Evolutionary conservation across 2,329 filamentous ascomycete species (phyloP).

Genomic region (Cercospora berteroae): DNA sequence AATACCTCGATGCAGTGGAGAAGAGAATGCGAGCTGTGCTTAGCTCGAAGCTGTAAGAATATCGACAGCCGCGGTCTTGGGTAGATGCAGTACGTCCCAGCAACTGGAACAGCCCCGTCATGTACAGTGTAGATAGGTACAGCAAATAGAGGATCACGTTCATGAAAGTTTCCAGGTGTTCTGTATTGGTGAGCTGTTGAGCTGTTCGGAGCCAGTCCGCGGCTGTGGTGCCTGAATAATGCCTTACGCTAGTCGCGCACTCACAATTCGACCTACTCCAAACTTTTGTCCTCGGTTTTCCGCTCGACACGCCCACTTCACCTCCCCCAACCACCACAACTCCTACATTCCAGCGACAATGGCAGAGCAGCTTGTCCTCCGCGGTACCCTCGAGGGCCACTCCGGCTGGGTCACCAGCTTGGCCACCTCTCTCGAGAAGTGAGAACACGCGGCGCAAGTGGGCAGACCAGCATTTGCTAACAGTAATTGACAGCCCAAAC

Average conservation of each 20-base stretch:
- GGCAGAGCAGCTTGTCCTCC: conserved; percentile 46
- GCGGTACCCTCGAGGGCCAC: conserved; percentile 68
- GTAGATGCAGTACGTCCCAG: not conserved
- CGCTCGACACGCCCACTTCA: not conserved
- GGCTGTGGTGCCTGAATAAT: not conserved
- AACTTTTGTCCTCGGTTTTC: not conserved
- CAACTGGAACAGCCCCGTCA: not conserved
- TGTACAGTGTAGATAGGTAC: conserved; percentile 8
- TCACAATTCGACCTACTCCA: not conserved
- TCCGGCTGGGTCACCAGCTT: conserved; percentile 99
- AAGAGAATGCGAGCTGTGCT: conserved; percentile 77
- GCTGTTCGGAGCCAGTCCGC: not conserved
- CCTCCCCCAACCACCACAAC: not conserved
- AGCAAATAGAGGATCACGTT: not conserved
- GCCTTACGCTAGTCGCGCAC: conserved; percentile 9
- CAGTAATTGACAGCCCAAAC: conserved; percentile 68
- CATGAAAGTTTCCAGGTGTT: not conserved
- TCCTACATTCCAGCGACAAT: conserved; percentile 27
- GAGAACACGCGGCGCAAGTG: conserved; percentile 37
- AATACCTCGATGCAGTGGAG: conserved; percentile 93
- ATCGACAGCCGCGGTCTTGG: not conserved
- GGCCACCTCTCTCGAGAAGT: conserved; percentile 99
- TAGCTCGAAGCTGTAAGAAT: conserved; percentile 67
- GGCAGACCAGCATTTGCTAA: conserved; percentile 14
- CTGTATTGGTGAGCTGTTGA: not conserved